Evolutionary conservation across 148 eudicot genomes (phyloP).

Genomic region (Silene latifolia): DNA sequence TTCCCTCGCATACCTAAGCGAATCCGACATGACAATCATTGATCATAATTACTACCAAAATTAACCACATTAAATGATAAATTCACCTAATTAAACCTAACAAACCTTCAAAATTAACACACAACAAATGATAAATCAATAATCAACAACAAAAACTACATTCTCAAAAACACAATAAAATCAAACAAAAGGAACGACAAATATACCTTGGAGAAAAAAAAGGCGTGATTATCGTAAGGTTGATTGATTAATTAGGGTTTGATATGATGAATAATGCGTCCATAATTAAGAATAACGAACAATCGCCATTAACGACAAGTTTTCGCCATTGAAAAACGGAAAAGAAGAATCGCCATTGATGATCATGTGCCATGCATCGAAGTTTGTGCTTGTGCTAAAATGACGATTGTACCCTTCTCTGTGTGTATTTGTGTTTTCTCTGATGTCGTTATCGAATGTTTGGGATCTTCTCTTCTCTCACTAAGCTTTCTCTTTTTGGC

Average conservation of each 20-base stretch:
- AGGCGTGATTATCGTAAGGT: not conserved
- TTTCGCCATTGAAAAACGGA: not conserved
- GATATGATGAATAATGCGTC: not conserved
- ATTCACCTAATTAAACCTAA: not conserved
- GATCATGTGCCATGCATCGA: not conserved
- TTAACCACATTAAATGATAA: not conserved
- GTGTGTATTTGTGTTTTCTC: not conserved
- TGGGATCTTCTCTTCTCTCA: not conserved
- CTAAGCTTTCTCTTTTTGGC: too few relatives aligned
- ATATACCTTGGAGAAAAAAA: not conserved
- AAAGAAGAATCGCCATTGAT: not conserved
- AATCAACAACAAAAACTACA: not conserved
- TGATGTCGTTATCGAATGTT: not conserved
- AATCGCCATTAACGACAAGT: not conserved
- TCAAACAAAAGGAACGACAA: not conserved
- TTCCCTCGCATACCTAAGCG: too few relatives aligned
- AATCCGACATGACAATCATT: not conserved
- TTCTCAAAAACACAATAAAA: not conserved
- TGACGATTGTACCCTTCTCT: not conserved
- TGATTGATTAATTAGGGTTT: constrained; percentile 2
- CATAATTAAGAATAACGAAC: not conserved
- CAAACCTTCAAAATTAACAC: not conserved
- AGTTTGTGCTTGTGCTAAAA: not conserved
- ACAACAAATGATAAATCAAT: not conserved
- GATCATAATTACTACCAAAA: not conserved